Conservation (phyloP, 345 rosid species). For the Hypericum perforatum region DNA sequence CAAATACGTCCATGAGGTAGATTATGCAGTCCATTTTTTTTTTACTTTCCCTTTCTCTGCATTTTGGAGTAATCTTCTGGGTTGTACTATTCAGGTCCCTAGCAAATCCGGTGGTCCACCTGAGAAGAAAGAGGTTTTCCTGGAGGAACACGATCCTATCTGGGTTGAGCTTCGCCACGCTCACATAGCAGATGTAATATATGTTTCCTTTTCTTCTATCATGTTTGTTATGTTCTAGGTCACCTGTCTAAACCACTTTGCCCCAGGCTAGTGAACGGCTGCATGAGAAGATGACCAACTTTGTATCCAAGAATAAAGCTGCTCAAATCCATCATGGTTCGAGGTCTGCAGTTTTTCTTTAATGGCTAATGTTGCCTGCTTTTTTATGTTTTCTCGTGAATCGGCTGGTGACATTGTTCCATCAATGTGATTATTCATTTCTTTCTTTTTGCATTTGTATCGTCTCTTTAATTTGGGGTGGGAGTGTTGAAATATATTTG, state of each 20-base stretch:
- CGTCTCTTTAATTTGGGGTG: too few relatives aligned
- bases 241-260: conserved; percentile 21
- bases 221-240: conserved; percentile 8
- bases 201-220: conserved; percentile 2
- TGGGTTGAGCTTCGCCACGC: conserved; percentile 99
- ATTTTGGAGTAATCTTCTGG: not conserved
- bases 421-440: too few relatives aligned
- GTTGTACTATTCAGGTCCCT: conserved; percentile 48
- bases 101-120: conserved; percentile 70
- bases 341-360: conserved; percentile 34
- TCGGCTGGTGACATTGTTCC: not conserved
- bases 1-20: conserved; percentile 92
- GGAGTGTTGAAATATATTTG: too few relatives aligned
- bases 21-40: conserved; percentile 16
- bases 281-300: conserved; percentile 93
- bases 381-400: not conserved
- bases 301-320: conserved; percentile 90
- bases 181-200: conserved; percentile 79
- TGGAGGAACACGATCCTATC: conserved; percentile 98
- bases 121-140: conserved; percentile 91
- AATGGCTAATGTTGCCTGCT: not conserved
- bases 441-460: too few relatives aligned
- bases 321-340: conserved; percentile 95
- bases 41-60: conserved; percentile 2
- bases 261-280: conserved; percentile 83